Base-by-base conservation (phyloP, 1,284 basidiomycete genomes). In the Trametes hirsuta region DNA sequence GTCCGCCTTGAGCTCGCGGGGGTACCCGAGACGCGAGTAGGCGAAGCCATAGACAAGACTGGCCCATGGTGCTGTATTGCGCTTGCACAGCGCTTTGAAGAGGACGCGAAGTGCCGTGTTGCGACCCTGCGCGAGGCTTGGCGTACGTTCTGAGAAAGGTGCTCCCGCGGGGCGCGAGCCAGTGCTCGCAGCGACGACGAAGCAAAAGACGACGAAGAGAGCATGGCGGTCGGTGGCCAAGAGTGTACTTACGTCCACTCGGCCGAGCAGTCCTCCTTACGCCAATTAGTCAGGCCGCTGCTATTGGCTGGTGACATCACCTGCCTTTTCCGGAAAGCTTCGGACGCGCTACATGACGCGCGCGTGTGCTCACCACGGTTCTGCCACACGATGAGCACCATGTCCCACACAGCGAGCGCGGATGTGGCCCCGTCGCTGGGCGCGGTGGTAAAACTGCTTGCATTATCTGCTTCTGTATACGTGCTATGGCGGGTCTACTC, bases 21-120 rank as follows among this genome's bases (percentile, higher is more conserved):
- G 36, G 51, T 44, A 24, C 62, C 69, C 15, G 66, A 59, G 6
- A 69, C 61, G 50, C 76, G 57, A 35, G 68, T 73, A 11, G 67
- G 55, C 2, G 78, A 79, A 3, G 75, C 70, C 3, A 78, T 79
- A 1, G 71, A 71, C 10, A 80, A 64, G 4, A 76, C 77, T 0
- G 70, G 62, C 0, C 79, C 78, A 55, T 70, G 71, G 53, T 76
- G 64, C 9, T 78, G 57, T 46, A 56, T 59, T 4, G 56, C 37
- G 35, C 48, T 52, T 1, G 69, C 69, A 1, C 55, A 46, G 22
- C 68, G 60, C 6, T 58, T 55, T 8, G 66, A 56, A 6, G 68
- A 66, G 2, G 67, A 66, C 5, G 70, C 69, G 30, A 72, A 58
- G 11, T 59, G 48, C 44, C 69, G 54, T 18, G 64, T 55, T 12